Base-by-base conservation (phyloP, 1,139 yeast species). In the Candida sanyaensis region DNA sequence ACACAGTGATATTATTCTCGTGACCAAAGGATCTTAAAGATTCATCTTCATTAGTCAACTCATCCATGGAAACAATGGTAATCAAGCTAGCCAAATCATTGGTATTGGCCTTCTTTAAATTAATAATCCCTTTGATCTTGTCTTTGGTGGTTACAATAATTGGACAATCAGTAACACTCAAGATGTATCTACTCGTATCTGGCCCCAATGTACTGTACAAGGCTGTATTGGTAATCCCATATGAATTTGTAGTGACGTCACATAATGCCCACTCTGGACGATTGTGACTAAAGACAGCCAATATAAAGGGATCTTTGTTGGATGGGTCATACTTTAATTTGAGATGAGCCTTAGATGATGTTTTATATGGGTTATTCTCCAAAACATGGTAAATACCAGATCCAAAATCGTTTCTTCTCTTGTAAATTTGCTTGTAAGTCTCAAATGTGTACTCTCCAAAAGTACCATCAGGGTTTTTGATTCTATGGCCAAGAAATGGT, bases 321-420 rank as follows among this genome's bases (percentile, higher is more conserved):
- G 29, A 11, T 23, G 39, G 56, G 30, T 56, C 54, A 39, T 57
- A 55, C 3, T 46, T 44, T 45, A 72, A 62, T 42, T 62, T 64
- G 10, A 49, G 47, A 48, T 68, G 72, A 42, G 65, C 61, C 21
- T 59, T 59, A 11, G 62, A 58, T 17, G 64, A 57, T 24, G 68
- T 61, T 42, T 63, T 64, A 58, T 57, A 74, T 52, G 77, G 70
- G 54, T 76, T 78, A 50, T 73, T 70, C 34, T 63, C 61, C 46
- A 82, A 75, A 10, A 80, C 64, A 43, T 80, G 72, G 54, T 81
- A 72, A 31, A 88, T 57, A 9, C 95, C 95, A 3, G 88, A 68
- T 5, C 91, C 93, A 39, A 87, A 69, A 45, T 78, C 65, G 43
- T 66, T 64, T 45, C 79, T 74, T 44, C 83, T 69, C 40, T 62